Evolutionary conservation across 2,329 filamentous ascomycete genomes (phyloP).

Genomic region (Diaporthe australafricana): DNA sequence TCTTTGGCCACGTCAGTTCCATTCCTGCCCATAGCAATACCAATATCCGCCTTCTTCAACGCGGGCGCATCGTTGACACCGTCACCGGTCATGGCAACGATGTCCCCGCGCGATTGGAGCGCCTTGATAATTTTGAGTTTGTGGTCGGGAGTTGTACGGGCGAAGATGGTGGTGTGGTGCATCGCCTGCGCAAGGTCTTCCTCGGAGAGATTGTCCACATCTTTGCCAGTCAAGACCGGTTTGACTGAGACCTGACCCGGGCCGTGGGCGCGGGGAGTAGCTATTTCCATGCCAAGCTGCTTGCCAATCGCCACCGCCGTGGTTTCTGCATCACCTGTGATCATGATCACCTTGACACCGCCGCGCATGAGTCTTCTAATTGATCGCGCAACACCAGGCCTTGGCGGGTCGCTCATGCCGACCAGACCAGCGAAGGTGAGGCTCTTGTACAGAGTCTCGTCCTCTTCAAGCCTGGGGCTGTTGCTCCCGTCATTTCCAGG

Average conservation of each 20-base stretch:
- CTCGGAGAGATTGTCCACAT: slow-evolving; percentile 93
- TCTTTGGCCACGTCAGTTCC: slow-evolving; percentile 98
- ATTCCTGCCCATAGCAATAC: slow-evolving; percentile 94
- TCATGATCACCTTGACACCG: slow-evolving; percentile 98
- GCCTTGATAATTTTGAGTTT: slow-evolving; percentile 97
- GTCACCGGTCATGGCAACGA: slow-evolving; percentile 98
- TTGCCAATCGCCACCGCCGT: slow-evolving; percentile 94
- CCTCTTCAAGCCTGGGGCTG: slow-evolving; percentile 55
- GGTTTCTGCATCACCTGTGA: slow-evolving; percentile 95
- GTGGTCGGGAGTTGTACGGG: slow-evolving; percentile 95
- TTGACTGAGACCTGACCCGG: slow-evolving; percentile 70
- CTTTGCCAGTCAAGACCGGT: slow-evolving; percentile 86
- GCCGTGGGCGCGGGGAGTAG: slow-evolving; percentile 61
- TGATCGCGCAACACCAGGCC: slow-evolving; percentile 88
- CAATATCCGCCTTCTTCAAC: slow-evolving; percentile 96
- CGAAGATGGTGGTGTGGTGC: slow-evolving; percentile 91
- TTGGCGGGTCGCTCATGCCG: slow-evolving; percentile 96
- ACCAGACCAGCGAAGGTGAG: slow-evolving; percentile 92
- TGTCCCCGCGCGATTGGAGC: slow-evolving; percentile 91
- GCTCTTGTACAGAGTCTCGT: slow-evolving; percentile 82
- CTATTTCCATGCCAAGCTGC: slow-evolving; percentile 93
- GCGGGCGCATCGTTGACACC: slow-evolving; percentile 98
- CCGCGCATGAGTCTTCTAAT: slow-evolving; percentile 92
- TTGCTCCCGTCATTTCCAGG: slow-evolving; percentile 55
- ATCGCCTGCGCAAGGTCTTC: slow-evolving; percentile 87